Evolutionary conservation across 2,329 filamentous ascomycete species (phyloP).

Genomic region (Saccharata proteae): DNA sequence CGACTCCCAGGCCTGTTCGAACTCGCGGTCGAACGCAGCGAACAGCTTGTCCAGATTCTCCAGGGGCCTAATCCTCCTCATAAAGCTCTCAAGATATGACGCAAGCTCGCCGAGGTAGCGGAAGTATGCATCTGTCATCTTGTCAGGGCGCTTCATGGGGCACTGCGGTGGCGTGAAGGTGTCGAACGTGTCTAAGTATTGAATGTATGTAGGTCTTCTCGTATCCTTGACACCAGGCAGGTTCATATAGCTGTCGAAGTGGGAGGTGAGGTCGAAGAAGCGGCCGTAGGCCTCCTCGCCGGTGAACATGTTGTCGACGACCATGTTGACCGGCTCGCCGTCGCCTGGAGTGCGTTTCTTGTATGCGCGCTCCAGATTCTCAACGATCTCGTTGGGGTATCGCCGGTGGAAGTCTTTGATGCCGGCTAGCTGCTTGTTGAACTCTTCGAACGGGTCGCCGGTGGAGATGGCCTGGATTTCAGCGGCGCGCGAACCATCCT

Average conservation of each 20-base stretch:
- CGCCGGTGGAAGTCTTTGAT: constrained; percentile 81
- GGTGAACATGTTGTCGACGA: constrained; percentile 86
- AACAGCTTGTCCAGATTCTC: constrained; percentile 77
- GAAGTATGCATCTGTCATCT: constrained; percentile 88
- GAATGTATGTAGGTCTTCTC: constrained; percentile 66
- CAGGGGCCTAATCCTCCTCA: constrained; percentile 71
- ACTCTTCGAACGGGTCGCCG: constrained; percentile 79
- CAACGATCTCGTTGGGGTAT: constrained; percentile 88
- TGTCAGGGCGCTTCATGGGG: constrained; percentile 66
- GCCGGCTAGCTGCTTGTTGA: constrained; percentile 71
- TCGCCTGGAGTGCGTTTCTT: constrained; percentile 58
- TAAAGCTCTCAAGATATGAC: constrained; percentile 76
- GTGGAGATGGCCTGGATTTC: constrained; percentile 77
- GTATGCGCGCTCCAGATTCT: constrained; percentile 90
- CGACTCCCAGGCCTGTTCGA: constrained; percentile 69
- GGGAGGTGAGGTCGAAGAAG: constrained; percentile 76
- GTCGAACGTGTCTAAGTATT: constrained; percentile 89
- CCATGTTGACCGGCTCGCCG: constrained; percentile 45
- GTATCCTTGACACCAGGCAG: constrained; percentile 62
- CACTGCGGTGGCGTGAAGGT: constrained; percentile 64
- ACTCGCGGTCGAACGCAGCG: constrained; percentile 65
- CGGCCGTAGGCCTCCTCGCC: constrained; percentile 90
- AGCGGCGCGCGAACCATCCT: constrained; percentile 54
- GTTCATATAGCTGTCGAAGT: constrained; percentile 84
- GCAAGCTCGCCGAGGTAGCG: constrained; percentile 72